Conservation (phyloP, 805 yeast species). For the Pichia ethanolica region DNA sequence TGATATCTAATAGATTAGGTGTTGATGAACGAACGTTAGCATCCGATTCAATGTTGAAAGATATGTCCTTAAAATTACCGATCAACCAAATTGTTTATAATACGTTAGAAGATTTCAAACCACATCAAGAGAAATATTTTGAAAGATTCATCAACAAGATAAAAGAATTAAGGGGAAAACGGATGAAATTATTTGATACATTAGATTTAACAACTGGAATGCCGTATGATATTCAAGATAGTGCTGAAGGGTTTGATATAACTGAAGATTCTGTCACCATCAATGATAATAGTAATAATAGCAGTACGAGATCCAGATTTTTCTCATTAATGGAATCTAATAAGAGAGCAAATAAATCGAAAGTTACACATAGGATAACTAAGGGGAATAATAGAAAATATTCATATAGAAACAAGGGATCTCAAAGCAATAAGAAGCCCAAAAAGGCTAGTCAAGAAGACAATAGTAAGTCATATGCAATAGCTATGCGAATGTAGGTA, state of each 20-base stretch:
- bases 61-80: slow-evolving; percentile 52
- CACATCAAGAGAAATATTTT: slow-evolving; percentile 24
- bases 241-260: not conserved
- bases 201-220: not conserved
- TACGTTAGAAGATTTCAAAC: slow-evolving; percentile 30
- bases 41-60: slow-evolving; percentile 37
- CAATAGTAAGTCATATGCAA: not conserved
- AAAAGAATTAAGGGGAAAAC: slow-evolving; percentile 14
- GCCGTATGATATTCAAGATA: not conserved
- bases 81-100: slow-evolving; percentile 40
- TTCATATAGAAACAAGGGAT: not conserved
- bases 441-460: not conserved
- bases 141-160: slow-evolving; percentile 19
- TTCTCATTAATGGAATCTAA: no score
- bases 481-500: not conserved
- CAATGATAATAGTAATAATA: not conserved
- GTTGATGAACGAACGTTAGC: slow-evolving; percentile 29
- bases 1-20: slow-evolving; percentile 35
- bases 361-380: no score
- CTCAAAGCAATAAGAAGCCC: not conserved
- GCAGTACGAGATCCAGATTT: not conserved
- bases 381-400: not conserved
- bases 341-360: no score
- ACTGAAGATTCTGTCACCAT: not conserved
- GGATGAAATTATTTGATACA: slow-evolving; percentile 14